Base-by-base conservation (phyloP, 2,329 filamentous ascomycete species). In the Talaromyces amestolkiae region DNA sequence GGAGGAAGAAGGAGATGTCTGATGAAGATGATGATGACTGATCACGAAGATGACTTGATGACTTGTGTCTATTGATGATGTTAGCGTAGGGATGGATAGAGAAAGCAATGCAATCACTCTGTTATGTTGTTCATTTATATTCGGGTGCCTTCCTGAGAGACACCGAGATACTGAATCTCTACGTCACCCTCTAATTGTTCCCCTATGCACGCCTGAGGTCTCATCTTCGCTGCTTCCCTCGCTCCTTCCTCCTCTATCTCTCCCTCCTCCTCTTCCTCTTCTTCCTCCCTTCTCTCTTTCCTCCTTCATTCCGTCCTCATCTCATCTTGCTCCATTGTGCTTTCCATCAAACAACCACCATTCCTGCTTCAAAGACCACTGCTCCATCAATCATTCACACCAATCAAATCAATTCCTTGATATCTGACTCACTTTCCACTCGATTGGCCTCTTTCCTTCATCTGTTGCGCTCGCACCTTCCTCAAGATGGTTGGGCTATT, bases 191-290 rank as follows among this genome's bases (percentile, higher is more conserved):
- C 53, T 31, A 27, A 27, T 31, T 6, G n/a, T 49, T 61, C 31
- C 43, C 3, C 17, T 49, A 27, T 17, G 13, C 27, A 4, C 27
- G 27, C 27, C 27, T 31, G 27, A 31, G 27, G 27, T 4, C 7
- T 49, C 43, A 4, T 10, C 43, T 45, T 45, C 43, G 9, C 35
- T 60, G 39, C 24, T 19, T 22, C 27, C 27, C 31, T 47, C 35
- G 24, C 37, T 66, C 45, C 66, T 64, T 39, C 61, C 65, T 56
- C 49, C 45, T 63, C 37, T 31, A 41, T 33, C 61, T 61, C 45
- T 58, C 10, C 19, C 45, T 3, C 19, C 43, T 24, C 61, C 3
- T 37, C 35, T 13, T 37, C 15, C 17, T 33, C 41, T 15, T 60
- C 45, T 37, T 35, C 45, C 37, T 45, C 9, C 17, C 24, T n/a